Evolutionary conservation across 179 eudicot genomes (phyloP).

Genomic region (Silene noctiflora): DNA sequence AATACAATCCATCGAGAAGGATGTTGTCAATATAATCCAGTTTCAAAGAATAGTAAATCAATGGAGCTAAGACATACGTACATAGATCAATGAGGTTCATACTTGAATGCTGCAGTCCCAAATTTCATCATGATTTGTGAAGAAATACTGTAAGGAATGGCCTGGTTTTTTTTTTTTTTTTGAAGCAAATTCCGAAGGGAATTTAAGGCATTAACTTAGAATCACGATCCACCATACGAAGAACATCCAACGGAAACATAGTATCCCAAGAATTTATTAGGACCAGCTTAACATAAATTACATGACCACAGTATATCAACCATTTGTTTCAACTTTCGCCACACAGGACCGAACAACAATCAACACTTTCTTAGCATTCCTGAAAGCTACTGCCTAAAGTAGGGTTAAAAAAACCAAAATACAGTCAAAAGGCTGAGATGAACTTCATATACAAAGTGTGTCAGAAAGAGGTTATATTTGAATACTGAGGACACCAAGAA

Average conservation of each 20-base stretch:
- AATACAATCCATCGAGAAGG: too few relatives aligned
- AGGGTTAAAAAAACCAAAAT: too few relatives aligned
- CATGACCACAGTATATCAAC: neutral
- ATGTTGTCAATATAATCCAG: neutral
- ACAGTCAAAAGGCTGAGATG: too few relatives aligned
- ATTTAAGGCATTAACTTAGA: too few relatives aligned
- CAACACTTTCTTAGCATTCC: neutral
- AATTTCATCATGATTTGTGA: neutral
- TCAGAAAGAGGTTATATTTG: neutral
- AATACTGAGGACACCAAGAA: neutral
- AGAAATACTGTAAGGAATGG: neutral
- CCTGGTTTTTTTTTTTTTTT: too few relatives aligned
- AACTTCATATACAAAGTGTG: too few relatives aligned
- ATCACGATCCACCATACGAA: too few relatives aligned
- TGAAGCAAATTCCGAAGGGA: too few relatives aligned
- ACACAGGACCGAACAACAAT: too few relatives aligned
- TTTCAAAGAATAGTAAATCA: neutral
- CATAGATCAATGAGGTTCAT: neutral
- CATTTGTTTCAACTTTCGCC: too few relatives aligned
- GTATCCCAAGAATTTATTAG: neutral
- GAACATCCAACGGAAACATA: too few relatives aligned
- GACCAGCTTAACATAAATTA: neutral
- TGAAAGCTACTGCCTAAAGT: neutral
- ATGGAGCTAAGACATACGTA: neutral
- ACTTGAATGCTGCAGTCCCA: neutral